phyloP scores from a whole-genome alignment of 1,284 basidiomycete genomes.

The Athelia psychrophila region DNA sequence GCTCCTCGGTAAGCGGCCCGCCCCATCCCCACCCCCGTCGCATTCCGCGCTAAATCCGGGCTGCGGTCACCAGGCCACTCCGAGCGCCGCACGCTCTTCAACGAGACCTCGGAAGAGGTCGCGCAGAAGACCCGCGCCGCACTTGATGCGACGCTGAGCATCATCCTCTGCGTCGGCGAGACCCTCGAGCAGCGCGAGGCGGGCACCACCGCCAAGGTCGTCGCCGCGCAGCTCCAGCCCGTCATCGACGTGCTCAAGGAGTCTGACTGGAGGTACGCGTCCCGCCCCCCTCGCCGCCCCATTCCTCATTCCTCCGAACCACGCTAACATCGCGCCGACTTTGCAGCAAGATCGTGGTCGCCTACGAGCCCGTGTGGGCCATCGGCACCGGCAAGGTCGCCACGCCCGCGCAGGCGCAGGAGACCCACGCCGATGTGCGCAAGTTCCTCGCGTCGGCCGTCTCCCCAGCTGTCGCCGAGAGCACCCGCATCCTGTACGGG shows the following conservation, averaged over 20 bases:
- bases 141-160: conserved; percentile 70
- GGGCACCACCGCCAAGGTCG: conserved; percentile 77
- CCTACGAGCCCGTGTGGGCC: conserved; percentile 98
- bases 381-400: conserved; percentile 98
- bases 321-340: neutral
- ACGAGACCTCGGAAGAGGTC: conserved; percentile 83
- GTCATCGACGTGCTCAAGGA: conserved; percentile 66
- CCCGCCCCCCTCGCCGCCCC: neutral
- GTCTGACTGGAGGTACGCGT: conserved; percentile 76
- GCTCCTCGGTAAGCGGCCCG: conserved; percentile 70
- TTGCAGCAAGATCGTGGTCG: conserved; percentile 84
- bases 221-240: conserved; percentile 81
- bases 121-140: conserved; percentile 88
- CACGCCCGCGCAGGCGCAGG: conserved; percentile 88
- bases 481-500: conserved; percentile 91
- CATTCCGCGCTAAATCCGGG: neutral
- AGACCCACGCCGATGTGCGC: conserved; percentile 87
- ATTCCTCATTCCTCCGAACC: neutral
- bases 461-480: conserved; percentile 69
- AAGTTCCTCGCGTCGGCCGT: conserved; percentile 70
- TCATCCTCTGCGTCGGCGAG: conserved; percentile 97
- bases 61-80: conserved; percentile 68
- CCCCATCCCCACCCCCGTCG: neutral
- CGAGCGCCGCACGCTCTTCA: conserved; percentile 92
- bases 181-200: conserved; percentile 88